phyloP scores from a whole-genome alignment of 1,139 yeast genomes.

The Arxiozyma bovina region DNA sequence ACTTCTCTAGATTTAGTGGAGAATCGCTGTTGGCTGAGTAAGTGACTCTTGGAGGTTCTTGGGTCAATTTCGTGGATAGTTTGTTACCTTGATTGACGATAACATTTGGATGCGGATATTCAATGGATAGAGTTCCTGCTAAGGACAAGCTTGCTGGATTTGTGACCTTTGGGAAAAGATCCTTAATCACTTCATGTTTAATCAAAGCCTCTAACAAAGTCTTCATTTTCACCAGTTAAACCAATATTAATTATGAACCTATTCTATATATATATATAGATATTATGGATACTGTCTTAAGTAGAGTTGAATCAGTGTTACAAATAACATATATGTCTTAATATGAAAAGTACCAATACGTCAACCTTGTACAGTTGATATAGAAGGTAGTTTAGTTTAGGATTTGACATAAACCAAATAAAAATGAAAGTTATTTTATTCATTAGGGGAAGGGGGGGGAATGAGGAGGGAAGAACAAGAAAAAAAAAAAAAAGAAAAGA shows the following conservation, averaged over 20 bases:
- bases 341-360: no score
- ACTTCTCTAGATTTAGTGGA: slow-evolving; percentile 41
- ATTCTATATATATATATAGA: no score
- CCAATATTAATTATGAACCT: not conserved
- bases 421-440: no score
- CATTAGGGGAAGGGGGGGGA: not conserved
- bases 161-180: slow-evolving; percentile 19
- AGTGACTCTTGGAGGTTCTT: slow-evolving; percentile 49
- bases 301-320: no score
- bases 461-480: no score
- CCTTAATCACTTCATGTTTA: slow-evolving; percentile 28
- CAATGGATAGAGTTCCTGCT: slow-evolving; percentile 34
- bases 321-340: no score
- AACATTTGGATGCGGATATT: slow-evolving; percentile 39
- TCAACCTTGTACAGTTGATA: no score
- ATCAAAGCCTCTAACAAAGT: slow-evolving; percentile 17
- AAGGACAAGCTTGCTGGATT: slow-evolving; percentile 14
- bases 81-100: slow-evolving; percentile 78
- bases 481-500: no score
- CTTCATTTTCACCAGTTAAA: not conserved
- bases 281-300: no score
- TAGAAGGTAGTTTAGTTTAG: no score
- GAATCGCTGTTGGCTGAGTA: slow-evolving; percentile 35
- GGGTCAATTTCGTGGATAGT: slow-evolving; percentile 56
- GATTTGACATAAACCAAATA: no score